Percentiles rank a stretch among this genome's conserved stretches.
Conservation (phyloP, 345 rosid genomes). For the Stellera chamaejasme region DNA sequence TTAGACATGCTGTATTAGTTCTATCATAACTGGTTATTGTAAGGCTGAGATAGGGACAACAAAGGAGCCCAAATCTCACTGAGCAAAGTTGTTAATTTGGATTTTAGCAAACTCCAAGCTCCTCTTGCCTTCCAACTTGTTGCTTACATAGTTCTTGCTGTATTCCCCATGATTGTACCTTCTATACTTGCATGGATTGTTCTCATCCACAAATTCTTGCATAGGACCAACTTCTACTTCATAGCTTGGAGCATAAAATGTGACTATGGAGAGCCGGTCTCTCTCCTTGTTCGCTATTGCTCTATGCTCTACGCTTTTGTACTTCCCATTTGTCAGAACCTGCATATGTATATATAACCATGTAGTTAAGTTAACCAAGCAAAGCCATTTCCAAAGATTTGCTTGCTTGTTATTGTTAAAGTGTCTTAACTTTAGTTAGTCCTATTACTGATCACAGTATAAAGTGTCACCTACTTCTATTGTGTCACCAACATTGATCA, state of each 20-base stretch:
- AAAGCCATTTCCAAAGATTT: too few species aligned
- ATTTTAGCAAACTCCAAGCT: constrained; percentile 83
- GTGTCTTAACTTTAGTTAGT: too few species aligned
- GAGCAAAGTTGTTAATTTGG: constrained; percentile 12
- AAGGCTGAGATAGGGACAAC: neutral
- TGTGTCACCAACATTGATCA: constrained; percentile 91
- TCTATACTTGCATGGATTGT: constrained; percentile 76
- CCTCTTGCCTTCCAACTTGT: constrained; percentile 85
- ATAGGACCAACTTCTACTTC: constrained; percentile 78
- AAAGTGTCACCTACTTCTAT: constrained; percentile 37
- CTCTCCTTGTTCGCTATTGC: constrained; percentile 69
- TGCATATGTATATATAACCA: constrained; percentile 11
- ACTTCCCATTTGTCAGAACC: constrained; percentile 92
- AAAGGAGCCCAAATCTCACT: constrained; percentile 4
- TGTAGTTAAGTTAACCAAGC: neutral
- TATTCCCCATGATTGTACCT: constrained; percentile 89
- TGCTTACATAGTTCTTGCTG: constrained; percentile 72
- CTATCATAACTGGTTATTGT: neutral
- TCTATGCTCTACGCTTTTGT: constrained; percentile 93
- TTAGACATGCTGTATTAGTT: too few species aligned
- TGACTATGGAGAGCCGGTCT: constrained; percentile 85
- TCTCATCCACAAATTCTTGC: constrained; percentile 59
- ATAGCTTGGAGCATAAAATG: constrained; percentile 93
- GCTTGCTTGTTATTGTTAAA: too few species aligned
- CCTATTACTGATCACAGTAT: neutral